Evolutionary conservation across 1,139 yeast genomes (phyloP).

Genomic region (Geotrichum reessii): DNA sequence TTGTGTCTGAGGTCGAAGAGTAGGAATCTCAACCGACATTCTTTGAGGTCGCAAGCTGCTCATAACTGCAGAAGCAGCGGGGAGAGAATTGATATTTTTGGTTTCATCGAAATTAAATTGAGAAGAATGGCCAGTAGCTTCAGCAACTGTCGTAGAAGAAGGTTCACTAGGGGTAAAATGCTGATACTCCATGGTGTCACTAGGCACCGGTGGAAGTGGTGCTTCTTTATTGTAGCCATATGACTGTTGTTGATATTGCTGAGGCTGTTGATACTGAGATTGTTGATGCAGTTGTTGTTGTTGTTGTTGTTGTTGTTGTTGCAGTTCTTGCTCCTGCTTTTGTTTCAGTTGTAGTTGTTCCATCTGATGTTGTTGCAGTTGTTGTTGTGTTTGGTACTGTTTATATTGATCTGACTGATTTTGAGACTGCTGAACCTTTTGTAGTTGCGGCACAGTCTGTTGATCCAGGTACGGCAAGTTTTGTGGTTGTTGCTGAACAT

Average conservation of each 20-base stretch:
- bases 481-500: constrained; percentile 10
- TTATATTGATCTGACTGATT: not conserved
- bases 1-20: constrained; percentile 6
- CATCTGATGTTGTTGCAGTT: not conserved
- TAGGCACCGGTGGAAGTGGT: not conserved
- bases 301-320: constrained; percentile 9
- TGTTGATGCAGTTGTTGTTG: not conserved
- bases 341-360: not conserved
- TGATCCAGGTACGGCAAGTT: constrained; percentile 7
- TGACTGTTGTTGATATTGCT: not conserved
- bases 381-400: not conserved
- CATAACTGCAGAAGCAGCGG: constrained; percentile 13
- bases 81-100: constrained; percentile 18
- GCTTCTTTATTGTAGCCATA: not conserved
- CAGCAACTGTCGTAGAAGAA: not conserved
- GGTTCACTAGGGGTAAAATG: not conserved
- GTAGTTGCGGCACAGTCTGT: constrained; percentile 17
- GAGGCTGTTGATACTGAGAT: not conserved
- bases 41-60: constrained; percentile 15
- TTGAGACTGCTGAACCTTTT: constrained; percentile 1
- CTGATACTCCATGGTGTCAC: not conserved
- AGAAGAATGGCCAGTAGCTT: not conserved
- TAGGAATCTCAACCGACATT: constrained; percentile 14
- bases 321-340: constrained; percentile 10
- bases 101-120: constrained; percentile 5